phyloP scores from a whole-genome alignment of 495 filamentous ascomycete species.

The Zalerion maritima region DNA sequence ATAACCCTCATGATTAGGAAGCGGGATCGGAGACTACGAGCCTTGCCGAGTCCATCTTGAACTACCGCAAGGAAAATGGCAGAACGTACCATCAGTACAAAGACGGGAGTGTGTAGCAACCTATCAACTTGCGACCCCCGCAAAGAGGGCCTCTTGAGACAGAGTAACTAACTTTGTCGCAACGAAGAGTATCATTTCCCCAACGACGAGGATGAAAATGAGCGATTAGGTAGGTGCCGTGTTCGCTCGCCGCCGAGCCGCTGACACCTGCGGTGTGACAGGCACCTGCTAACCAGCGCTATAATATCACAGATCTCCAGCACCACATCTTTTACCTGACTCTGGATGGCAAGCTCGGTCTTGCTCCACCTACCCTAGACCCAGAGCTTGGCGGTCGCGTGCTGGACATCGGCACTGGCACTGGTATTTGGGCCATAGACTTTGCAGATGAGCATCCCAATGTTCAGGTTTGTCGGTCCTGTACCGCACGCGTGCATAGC shows the following conservation, averaged over 20 bases:
- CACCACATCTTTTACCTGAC: constrained; percentile 31
- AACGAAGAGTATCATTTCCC: constrained; percentile 25
- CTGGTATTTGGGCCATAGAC: constrained; percentile 15
- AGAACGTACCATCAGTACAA: constrained; percentile 30
- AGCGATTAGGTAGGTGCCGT: constrained; percentile 21
- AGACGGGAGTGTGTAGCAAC: constrained; percentile 19
- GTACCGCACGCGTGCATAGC: no score
- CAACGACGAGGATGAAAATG: constrained; percentile 33
- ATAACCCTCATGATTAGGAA: no score
- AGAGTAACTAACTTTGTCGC: background rate
- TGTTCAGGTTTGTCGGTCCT: constrained; percentile 1
- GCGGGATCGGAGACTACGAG: no score
- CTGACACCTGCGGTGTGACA: no score
- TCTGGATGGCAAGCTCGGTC: constrained; percentile 25
- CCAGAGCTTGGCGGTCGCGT: constrained; percentile 23
- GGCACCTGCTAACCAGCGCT: no score
- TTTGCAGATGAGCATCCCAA: constrained; percentile 12
- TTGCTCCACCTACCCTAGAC: constrained; percentile 17
- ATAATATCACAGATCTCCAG: constrained; percentile 20
- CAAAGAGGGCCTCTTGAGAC: background rate
- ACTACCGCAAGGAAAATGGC: constrained; percentile 25
- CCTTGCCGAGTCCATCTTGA: constrained; percentile 18
- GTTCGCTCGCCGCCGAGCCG: background rate
- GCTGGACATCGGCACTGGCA: constrained; percentile 17
- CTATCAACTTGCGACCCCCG: no score